These are phyloP conservation scores for Globisporangium alternatum DNA, from an alignment of 352 stramenopile species.

Conservation along the genomic window DNA sequence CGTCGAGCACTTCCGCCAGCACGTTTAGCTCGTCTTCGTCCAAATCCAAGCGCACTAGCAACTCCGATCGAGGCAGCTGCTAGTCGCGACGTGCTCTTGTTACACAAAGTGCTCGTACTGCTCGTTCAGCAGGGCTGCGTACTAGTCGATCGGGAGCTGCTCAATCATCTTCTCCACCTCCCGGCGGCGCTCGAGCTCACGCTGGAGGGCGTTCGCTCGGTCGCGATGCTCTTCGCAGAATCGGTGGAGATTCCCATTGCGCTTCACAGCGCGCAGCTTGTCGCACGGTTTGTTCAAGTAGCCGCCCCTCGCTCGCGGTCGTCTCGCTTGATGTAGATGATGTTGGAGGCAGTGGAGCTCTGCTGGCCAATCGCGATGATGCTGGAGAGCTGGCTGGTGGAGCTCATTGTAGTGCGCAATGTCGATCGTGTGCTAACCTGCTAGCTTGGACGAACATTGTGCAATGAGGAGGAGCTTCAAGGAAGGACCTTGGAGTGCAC, in stretches of 20 bases:
- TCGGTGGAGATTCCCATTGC: constrained; percentile 45
- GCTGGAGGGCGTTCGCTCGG: constrained; percentile 69
- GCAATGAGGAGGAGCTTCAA: no score
- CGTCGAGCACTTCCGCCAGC: no score
- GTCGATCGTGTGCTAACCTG: no score
- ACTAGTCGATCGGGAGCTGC: constrained; percentile 4
- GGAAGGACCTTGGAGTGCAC: no score
- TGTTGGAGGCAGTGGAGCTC: not conserved
- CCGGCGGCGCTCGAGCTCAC: constrained; percentile 39
- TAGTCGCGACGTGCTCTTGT: no score
- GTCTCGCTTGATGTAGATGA: not conserved
- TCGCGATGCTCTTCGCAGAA: constrained; percentile 55
- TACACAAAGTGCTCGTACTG: no score
- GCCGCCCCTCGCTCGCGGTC: constrained; percentile 16
- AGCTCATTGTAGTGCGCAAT: not conserved
- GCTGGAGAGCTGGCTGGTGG: not conserved
- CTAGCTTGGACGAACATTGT: no score
- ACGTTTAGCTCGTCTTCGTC: no score
- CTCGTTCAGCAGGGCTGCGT: no score
- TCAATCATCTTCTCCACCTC: constrained; percentile 1
- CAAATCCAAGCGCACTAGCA: no score
- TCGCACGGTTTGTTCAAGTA: constrained; percentile 42
- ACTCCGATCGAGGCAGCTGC: no score
- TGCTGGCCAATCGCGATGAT: not conserved
- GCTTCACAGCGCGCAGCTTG: constrained; percentile 35